Percentiles rank a stretch among this genome's conserved stretches.
Conservation (phyloP, 164 flowering plant species). For the Piper betle region DNA sequence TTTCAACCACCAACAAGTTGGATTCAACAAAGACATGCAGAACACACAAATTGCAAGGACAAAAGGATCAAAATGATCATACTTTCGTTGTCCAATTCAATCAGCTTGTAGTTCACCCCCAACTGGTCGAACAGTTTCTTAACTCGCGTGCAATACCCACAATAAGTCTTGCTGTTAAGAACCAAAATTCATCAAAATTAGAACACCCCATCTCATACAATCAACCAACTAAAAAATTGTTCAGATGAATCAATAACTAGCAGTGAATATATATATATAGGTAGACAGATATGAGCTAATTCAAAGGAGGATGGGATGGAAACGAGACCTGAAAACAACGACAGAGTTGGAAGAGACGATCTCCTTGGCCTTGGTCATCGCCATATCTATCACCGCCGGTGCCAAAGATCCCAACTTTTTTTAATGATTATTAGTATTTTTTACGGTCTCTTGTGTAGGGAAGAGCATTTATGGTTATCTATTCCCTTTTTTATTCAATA, state of each 20-base stretch:
- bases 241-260: neutral
- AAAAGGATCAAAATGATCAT: neutral
- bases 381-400: neutral
- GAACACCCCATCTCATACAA: neutral
- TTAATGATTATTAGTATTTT: no score
- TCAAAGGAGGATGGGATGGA: conserved; percentile 1
- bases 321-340: conserved; percentile 1
- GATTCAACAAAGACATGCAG: neutral
- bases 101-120: neutral
- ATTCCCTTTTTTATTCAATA: no score
- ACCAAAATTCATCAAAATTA: neutral
- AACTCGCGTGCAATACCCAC: conserved; percentile 2
- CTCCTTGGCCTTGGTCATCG: conserved; percentile 1
- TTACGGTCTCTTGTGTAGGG: no score
- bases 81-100: neutral
- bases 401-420: neutral
- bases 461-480: no score
- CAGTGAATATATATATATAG: neutral
- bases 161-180: neutral
- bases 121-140: neutral
- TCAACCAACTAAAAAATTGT: neutral
- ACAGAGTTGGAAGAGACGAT: neutral
- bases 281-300: neutral
- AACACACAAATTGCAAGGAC: neutral
- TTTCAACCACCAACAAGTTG: no score